Percentiles rank a stretch among this genome's conserved stretches.
phyloP scores from a whole-genome alignment of 106 monocot species.

The Apostasia shenzhenica region DNA sequence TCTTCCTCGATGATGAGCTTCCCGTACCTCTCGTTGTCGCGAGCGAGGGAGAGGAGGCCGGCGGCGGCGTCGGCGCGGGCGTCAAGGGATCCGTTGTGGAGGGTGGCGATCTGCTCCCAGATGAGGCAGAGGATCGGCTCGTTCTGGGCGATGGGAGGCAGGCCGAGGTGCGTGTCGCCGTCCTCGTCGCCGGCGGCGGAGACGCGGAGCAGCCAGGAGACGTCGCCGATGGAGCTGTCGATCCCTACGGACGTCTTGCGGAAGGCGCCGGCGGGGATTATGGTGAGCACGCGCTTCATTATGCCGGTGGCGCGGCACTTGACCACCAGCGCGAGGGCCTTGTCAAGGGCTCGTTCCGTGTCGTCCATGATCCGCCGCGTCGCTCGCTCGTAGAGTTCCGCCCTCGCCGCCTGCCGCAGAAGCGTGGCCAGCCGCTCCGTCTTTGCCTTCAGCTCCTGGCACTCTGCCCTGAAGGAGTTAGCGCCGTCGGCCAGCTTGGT shows the following conservation, averaged over 20 bases:
- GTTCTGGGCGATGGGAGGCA: conserved; percentile 81
- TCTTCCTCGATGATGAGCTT: conserved; percentile 76
- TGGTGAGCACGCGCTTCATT: conserved; percentile 49
- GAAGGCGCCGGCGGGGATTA: conserved; percentile 48
- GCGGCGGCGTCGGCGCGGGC: conserved; percentile 55
- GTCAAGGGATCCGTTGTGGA: conserved; percentile 42
- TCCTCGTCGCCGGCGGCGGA: conserved; percentile 38
- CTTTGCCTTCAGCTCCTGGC: conserved; percentile 41
- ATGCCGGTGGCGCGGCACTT: conserved; percentile 42
- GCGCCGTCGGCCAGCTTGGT: conserved; percentile 40
- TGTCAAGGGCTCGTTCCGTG: conserved; percentile 54
- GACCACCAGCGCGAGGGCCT: conserved; percentile 37
- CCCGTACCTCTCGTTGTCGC: conserved; percentile 62
- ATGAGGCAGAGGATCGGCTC: conserved; percentile 81
- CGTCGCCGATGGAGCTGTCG: conserved; percentile 62
- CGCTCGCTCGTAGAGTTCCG: conserved; percentile 71
- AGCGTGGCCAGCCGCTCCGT: conserved; percentile 35
- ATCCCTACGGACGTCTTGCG: conserved; percentile 48
- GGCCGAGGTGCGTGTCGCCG: conserved; percentile 50
- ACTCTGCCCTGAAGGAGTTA: conserved; percentile 29
- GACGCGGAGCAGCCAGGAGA: conserved; percentile 76
- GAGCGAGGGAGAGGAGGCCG: conserved; percentile 58
- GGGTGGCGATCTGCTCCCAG: conserved; percentile 72
- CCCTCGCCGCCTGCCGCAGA: conserved; percentile 59
- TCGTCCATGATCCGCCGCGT: conserved; percentile 73